Evolutionary conservation across 2,329 filamentous ascomycete species (phyloP), one percentile per base, ranked within the genome.

Genomic region (Penicillium sp.): DNA sequence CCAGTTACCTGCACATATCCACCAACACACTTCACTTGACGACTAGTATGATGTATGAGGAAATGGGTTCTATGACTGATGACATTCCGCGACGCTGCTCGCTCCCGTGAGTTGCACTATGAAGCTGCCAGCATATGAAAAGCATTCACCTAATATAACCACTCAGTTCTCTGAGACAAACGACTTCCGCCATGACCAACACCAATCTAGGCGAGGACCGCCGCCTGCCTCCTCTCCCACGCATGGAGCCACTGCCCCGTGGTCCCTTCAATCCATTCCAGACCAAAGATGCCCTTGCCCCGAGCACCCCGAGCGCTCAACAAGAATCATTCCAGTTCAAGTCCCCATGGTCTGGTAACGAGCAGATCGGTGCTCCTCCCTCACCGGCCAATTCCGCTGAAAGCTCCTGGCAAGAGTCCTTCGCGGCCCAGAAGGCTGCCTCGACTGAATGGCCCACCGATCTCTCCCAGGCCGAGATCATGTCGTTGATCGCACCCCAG

Each of bases 361-460:
- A 76, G 56, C 65, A 68, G 37, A 66, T 71, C 4, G 60, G 70
- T 35, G 66, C 73, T 6, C 74, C 75, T 56, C 74, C 74, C 1
- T 77, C 75, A 0, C 75, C 74, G 10, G 73, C 73, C 54, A 75
- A 70, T 63, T 76, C 74, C 19, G 69, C 72, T 10, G 75, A 76
- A 14, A 68, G 70, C 60, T 73, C 74, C 19, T 74, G 73, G 71
- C 69, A 71, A 49, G 74, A 77, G 24, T 65, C 69, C 1, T 69
- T 73, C 47, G 63, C 65, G 2, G 60, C 70, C 14, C 72, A 73
- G 47, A 72, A 72, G 55, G 60, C 68, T 19, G 51, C 40, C 9
- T 59, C 65, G 11, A 55, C 68, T 31, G 72, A 74, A 36, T 75
- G 70, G 72, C 70, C 71, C n/a, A 69, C 64, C 35, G 68, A 75